Evolutionary conservation across 192 early-diverging fungal species (phyloP), one percentile per base, ranked within the genome.

Genomic region (Allomyces javanicus): DNA sequence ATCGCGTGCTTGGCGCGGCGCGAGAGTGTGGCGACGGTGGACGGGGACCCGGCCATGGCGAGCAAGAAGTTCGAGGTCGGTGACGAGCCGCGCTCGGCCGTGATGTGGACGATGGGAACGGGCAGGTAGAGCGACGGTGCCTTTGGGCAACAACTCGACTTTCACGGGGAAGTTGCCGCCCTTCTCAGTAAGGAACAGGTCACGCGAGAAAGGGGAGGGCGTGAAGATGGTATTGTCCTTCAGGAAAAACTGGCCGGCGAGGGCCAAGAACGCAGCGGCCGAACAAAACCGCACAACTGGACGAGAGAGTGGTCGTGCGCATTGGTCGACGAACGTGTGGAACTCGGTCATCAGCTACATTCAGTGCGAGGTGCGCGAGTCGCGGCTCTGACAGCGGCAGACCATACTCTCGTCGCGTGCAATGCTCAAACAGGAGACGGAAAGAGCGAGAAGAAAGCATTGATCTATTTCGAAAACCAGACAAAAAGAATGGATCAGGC

Each of bases 41-140:
- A 80, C 45, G 89, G 91, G 67, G 91, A 93, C 88, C 91, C 91
- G 43, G 82, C 65, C 84, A 90, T 89, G 24, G 88, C 83, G 68
- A 93, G 71, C n/a, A 7, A 91, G 71, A 0, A 88, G 89, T 69
- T 93, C 91, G 27, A 93, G 68, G 68, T 85, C 91, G 5, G 91
- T 93, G 9, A 90, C 82, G 23, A 93, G 80, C 24, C 77, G 74
- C 14, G 87, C 70, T 80, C 71, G 17, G 91, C 87, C 5, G 79
- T 87, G 61, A 93, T 89, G 71, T 90, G 89, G 66, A 81, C 84
- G 21, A 87, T 83, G 1, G 88, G 88, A 10, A 85, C 82, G 69
- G 89, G 91, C 9, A 86, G 83, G 70, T 90, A 88, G 22, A 85
- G n/a, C 74, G 1, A 87, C 88, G 0, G 86, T 85, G 25, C 91